phyloP scores from a whole-genome alignment of 169 alveolate genomes.

The Plasmodium yoelii region DNA sequence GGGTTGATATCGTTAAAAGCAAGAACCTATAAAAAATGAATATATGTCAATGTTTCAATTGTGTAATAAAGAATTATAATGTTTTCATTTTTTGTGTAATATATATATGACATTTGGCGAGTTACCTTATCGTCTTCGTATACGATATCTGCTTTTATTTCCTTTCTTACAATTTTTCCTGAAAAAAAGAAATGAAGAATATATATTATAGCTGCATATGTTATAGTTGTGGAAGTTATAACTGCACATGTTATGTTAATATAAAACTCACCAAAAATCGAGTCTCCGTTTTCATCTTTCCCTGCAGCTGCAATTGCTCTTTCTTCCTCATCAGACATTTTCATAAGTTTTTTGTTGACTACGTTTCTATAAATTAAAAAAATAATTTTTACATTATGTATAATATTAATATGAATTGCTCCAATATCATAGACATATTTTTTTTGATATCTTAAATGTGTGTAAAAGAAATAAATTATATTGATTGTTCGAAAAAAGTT shows the following conservation, averaged over 20 bases:
- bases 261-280: conserved; percentile 30
- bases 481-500: neutral
- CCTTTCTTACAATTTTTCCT: conserved; percentile 69
- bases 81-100: neutral
- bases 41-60: neutral
- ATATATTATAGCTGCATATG: neutral
- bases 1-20: conserved; percentile 95
- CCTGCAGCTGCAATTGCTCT: conserved; percentile 68
- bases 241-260: neutral
- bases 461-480: neutral
- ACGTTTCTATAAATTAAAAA: conserved; percentile 10
- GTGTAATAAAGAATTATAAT: neutral
- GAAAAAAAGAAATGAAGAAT: neutral
- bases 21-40: conserved; percentile 78
- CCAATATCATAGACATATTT: no score
- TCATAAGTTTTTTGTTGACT: conserved; percentile 9
- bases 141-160: conserved; percentile 38
- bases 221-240: no score
- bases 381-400: no score
- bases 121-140: conserved; percentile 62
- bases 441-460: no score
- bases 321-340: conserved; percentile 66
- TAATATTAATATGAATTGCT: no score
- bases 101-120: neutral
- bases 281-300: conserved; percentile 53